Conservation (phyloP, 495 filamentous ascomycete species). For the Neurospora terricola region DNA sequence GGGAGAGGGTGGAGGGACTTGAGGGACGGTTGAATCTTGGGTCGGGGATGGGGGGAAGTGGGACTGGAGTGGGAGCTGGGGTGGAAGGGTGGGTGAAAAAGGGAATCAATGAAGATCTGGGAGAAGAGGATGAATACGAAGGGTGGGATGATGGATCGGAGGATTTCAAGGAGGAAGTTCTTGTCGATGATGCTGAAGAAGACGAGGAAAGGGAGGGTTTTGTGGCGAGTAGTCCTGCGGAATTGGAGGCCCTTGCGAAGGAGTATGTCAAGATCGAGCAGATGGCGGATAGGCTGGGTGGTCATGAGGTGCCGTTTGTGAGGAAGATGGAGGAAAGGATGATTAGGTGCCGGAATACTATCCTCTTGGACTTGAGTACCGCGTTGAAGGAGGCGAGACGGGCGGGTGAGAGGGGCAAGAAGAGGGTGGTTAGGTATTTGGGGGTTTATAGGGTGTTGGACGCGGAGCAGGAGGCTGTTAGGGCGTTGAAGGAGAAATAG, state of each 20-base stretch:
- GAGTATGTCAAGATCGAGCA: slow-evolving; percentile 31
- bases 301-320: slow-evolving; percentile 27
- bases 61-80: not conserved
- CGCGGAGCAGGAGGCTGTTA: slow-evolving; percentile 65
- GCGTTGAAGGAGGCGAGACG: slow-evolving; percentile 64
- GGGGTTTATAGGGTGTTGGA: slow-evolving; percentile 68
- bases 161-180: slow-evolving; percentile 13
- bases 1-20: slow-evolving; percentile 59
- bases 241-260: slow-evolving; percentile 33
- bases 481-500: slow-evolving; percentile 47
- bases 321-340: slow-evolving; percentile 48
- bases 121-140: slow-evolving; percentile 23
- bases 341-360: slow-evolving; percentile 50
- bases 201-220: slow-evolving; percentile 13
- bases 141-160: slow-evolving; percentile 25
- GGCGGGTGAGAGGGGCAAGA: slow-evolving; percentile 41
- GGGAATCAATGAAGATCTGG: slow-evolving; percentile 7
- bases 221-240: slow-evolving; percentile 30
- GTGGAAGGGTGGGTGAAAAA: not conserved
- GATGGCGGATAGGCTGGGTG: slow-evolving; percentile 33
- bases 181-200: slow-evolving; percentile 12
- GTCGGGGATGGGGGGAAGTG: slow-evolving; percentile 16
- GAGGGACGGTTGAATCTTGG: slow-evolving; percentile 49
- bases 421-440: slow-evolving; percentile 57
- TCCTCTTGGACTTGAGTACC: slow-evolving; percentile 72